These are phyloP conservation scores for Plectranthus barbatus DNA, from an alignment of 257 asterid species.

Conservation along the genomic window DNA sequence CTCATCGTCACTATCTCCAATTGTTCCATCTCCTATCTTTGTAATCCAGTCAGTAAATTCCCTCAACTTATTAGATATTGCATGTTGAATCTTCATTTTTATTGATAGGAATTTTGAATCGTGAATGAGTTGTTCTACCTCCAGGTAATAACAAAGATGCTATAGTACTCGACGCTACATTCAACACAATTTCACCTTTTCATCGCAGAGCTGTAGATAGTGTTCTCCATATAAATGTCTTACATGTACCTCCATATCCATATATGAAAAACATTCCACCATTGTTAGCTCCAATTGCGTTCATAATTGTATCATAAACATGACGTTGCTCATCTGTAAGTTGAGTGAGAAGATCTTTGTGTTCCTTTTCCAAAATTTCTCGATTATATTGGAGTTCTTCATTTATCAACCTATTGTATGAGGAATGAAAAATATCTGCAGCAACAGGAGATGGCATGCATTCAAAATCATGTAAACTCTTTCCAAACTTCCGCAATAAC, in stretches of 20 bases:
- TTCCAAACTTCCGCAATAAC: background rate
- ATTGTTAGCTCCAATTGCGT: background rate
- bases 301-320: background rate
- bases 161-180: background rate
- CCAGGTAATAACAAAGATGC: background rate
- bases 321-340: background rate
- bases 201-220: background rate
- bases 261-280: background rate
- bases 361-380: background rate
- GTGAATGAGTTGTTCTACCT: background rate
- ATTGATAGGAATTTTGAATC: background rate
- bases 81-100: background rate
- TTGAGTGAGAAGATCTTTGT: background rate
- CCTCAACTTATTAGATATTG: background rate
- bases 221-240: constrained; percentile 1
- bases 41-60: background rate
- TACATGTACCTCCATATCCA: background rate
- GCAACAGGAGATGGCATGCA: background rate
- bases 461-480: background rate
- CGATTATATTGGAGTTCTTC: background rate
- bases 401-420: background rate
- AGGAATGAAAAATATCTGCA: background rate
- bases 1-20: background rate
- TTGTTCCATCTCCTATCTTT: background rate
- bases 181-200: background rate